A percentile compares a stretch with the other conserved stretches of the same genome.
phyloP scores from a whole-genome alignment of 805 yeast genomes.

The Ogataea nitratoaversa region DNA sequence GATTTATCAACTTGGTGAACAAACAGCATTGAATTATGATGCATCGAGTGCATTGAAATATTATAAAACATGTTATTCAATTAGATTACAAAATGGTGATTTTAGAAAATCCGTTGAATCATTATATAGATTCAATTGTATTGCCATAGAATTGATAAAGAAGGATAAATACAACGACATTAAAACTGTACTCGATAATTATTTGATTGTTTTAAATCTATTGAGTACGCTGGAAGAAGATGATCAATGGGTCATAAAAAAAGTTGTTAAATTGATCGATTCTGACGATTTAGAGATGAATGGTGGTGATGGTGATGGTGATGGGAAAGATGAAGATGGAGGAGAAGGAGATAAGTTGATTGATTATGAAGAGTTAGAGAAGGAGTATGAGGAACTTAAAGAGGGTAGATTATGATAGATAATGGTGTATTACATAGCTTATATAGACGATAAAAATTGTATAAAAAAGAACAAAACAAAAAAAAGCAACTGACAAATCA shows the following conservation, averaged over 20 bases:
- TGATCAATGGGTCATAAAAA: constrained; percentile 38
- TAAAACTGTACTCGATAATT: constrained; percentile 31
- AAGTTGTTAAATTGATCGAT: constrained; percentile 10
- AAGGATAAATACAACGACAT: constrained; percentile 12
- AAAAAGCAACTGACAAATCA: too few relatives aligned
- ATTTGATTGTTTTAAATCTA: constrained; percentile 36
- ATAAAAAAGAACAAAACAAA: too few relatives aligned
- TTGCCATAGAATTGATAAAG: constrained; percentile 12
- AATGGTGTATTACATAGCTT: neutral
- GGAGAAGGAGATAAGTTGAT: constrained; percentile 10
- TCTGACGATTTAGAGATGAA: constrained; percentile 5
- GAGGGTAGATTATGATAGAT: neutral
- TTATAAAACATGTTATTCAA: constrained; percentile 47
- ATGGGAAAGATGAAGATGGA: neutral
- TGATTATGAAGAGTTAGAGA: constrained; percentile 17
- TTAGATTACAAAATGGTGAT: constrained; percentile 47
- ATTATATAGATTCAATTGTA: constrained; percentile 36
- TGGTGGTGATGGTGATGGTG: neutral
- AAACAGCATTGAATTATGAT: constrained; percentile 23
- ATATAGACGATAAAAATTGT: too few relatives aligned
- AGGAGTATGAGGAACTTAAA: constrained; percentile 15
- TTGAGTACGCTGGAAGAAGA: constrained; percentile 33
- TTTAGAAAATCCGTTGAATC: constrained; percentile 45
- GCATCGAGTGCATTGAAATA: constrained; percentile 35
- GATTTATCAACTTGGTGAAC: constrained; percentile 30